Evolutionary conservation across 352 stramenopile genomes (phyloP), one percentile per base, ranked within the genome.

Genomic region (Phytopythium vexans): DNA sequence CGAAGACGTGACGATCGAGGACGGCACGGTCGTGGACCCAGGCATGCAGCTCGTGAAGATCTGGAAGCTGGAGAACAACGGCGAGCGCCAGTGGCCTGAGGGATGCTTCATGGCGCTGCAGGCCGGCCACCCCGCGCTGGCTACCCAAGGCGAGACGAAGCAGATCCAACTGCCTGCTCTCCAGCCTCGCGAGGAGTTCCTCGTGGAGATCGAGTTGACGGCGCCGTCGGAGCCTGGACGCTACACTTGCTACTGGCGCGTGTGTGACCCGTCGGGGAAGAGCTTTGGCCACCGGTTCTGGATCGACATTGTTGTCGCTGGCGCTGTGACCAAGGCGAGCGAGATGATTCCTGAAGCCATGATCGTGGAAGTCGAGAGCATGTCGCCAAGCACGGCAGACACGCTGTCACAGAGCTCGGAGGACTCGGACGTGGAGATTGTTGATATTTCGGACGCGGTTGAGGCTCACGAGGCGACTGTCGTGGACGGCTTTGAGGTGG

Each of bases 251-350:
- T 94, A 91, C 68, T 96, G 86, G 81, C 84, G 85, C 38, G 65
- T 96, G 31, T 82, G 73, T 44, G 84, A 77, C 31, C 68, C 77
- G 0, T 68, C 80, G 2, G 76, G 70, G 38, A 71, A 64, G 5
- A 79, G 73, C 52, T 96, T 96, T 54, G 86, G 86, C 0, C 82
- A 96, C 50, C 81, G 84, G 2, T 83, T 96, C 58, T 96, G 86
- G 86, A 71, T 94, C 32, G 84, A 95, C 52, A 68, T 96, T 40
- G 75, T 74, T 3, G 78, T 92, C 44, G 50, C 37, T 37, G 53
- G 36, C 16, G 37, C 44, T 11, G n/a, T 12, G 8, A 44, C 32
- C 6, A 42, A 14, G 34, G 15, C 34, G 4, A 15, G 39, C 15
- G 40, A 8, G 11, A 11, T 11, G 6, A 16, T 34, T n/a, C 16